phyloP scores from a whole-genome alignment of 768 basidiomycete species.

The Steccherinum ochraceum region DNA sequence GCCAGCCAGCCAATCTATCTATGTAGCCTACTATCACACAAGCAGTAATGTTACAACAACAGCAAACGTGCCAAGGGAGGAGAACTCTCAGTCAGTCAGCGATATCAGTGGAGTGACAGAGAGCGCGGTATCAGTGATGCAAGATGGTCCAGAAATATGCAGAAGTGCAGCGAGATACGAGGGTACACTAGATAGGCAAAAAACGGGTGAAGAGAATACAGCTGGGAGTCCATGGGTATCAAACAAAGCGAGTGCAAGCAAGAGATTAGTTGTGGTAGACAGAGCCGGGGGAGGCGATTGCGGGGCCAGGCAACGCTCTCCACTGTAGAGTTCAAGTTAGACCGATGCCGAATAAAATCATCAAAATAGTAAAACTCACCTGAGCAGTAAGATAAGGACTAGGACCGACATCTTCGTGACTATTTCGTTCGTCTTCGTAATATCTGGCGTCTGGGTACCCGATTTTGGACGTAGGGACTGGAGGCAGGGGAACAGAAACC shows the following conservation, averaged over 20 bases:
- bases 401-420: slow-evolving; percentile 22
- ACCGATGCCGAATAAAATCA: not conserved
- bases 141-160: not conserved
- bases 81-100: too few relatives aligned
- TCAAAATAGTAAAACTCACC: slow-evolving; percentile 14
- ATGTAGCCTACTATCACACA: not conserved
- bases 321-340: slow-evolving; percentile 19
- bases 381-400: slow-evolving; percentile 30
- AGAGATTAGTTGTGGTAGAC: too few relatives aligned
- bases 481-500: slow-evolving; percentile 31
- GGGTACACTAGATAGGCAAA: not conserved
- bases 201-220: not conserved
- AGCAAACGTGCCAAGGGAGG: slow-evolving; percentile 1
- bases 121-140: not conserved
- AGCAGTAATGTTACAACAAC: not conserved
- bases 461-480: slow-evolving; percentile 24
- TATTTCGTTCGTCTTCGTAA: slow-evolving; percentile 28
- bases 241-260: not conserved
- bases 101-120: not conserved
- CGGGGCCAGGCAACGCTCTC: slow-evolving; percentile 31
- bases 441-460: slow-evolving; percentile 23
- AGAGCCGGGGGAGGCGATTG: slow-evolving; percentile 17
- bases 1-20: slow-evolving; percentile 4
- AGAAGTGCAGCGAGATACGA: not conserved
- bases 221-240: not conserved